phyloP scores from a whole-genome alignment of 768 basidiomycete genomes.

The Clitopilus hobsonii region DNA sequence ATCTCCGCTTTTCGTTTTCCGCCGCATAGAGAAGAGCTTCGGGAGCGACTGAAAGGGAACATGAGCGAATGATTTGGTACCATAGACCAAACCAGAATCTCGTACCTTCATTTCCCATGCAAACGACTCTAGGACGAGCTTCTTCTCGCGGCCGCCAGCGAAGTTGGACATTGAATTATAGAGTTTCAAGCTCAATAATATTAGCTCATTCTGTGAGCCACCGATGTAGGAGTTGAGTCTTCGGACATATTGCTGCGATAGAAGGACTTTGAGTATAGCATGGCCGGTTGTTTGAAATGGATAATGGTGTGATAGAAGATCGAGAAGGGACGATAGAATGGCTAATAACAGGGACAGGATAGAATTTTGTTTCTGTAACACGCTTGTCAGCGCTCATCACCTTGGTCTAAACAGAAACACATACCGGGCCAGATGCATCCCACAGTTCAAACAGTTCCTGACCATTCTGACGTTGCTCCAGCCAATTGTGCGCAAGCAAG shows the following conservation, averaged over 20 bases:
- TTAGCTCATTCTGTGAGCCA: slow-evolving; percentile 59
- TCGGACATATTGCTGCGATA: slow-evolving; percentile 51
- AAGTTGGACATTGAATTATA: slow-evolving; percentile 59
- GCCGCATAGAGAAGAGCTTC: slow-evolving; percentile 67
- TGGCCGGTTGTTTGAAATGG: slow-evolving; percentile 59
- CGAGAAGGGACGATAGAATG: slow-evolving; percentile 54
- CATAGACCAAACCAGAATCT: not conserved
- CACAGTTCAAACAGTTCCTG: slow-evolving; percentile 61
- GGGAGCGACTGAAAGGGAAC: slow-evolving; percentile 45
- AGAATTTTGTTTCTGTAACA: slow-evolving; percentile 38
- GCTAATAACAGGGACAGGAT: slow-evolving; percentile 42
- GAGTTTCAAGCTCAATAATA: slow-evolving; percentile 61
- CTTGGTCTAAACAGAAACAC: too few relatives aligned
- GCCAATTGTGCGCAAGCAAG: slow-evolving; percentile 55
- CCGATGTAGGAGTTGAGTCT: slow-evolving; percentile 59
- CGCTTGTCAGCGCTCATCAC: too few relatives aligned
- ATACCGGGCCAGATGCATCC: slow-evolving; percentile 49
- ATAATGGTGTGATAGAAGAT: slow-evolving; percentile 63
- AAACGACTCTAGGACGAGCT: slow-evolving; percentile 60
- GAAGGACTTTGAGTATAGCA: slow-evolving; percentile 55
- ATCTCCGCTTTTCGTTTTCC: slow-evolving; percentile 45
- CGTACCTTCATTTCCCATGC: slow-evolving; percentile 76
- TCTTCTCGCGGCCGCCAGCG: slow-evolving; percentile 62
- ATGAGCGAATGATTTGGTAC: not conserved
- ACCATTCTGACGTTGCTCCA: slow-evolving; percentile 51